Conservation (phyloP, 164 flowering plant species). For the Stephania cephalantha region DNA sequence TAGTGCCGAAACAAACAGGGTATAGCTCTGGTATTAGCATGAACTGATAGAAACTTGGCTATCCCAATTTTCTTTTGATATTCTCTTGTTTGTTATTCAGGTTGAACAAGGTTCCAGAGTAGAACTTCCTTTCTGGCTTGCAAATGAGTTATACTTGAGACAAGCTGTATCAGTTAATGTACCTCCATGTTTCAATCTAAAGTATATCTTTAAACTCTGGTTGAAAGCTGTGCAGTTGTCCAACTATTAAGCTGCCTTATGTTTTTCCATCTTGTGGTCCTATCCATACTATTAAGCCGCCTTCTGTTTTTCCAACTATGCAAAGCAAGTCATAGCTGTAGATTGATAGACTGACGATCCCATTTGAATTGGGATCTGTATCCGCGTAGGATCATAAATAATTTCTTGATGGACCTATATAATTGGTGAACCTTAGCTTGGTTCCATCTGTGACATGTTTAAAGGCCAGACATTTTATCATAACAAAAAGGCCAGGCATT, state of each 20-base stretch:
- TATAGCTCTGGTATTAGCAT: slow-evolving; percentile 15
- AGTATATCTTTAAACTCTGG: not conserved
- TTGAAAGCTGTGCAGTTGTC: not conserved
- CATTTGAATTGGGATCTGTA: not conserved
- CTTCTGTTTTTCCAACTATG: not conserved
- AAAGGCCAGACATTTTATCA: not conserved
- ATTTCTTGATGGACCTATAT: not conserved
- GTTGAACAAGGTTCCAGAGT: slow-evolving; percentile 81
- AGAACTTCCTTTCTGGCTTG: slow-evolving; percentile 93
- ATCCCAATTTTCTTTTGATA: not conserved
- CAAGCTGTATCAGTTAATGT: slow-evolving; percentile 47
- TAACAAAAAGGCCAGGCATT: no score
- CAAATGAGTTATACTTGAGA: slow-evolving; percentile 62
- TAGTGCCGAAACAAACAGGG: slow-evolving; percentile 65
- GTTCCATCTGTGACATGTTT: not conserved
- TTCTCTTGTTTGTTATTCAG: slow-evolving; percentile 24
- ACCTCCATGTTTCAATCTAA: slow-evolving; percentile 62
- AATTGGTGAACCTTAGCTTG: not conserved
- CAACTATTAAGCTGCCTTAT: not conserved
- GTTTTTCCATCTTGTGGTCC: not conserved
- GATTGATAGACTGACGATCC: not conserved
- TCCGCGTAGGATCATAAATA: not conserved
- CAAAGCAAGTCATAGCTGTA: not conserved
- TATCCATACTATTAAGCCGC: not conserved
- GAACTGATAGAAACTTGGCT: not conserved